Evolutionary conservation across 2,329 filamentous ascomycete species (phyloP), one percentile per base, ranked within the genome.

Genomic region (Aspergillus ochraceus): DNA sequence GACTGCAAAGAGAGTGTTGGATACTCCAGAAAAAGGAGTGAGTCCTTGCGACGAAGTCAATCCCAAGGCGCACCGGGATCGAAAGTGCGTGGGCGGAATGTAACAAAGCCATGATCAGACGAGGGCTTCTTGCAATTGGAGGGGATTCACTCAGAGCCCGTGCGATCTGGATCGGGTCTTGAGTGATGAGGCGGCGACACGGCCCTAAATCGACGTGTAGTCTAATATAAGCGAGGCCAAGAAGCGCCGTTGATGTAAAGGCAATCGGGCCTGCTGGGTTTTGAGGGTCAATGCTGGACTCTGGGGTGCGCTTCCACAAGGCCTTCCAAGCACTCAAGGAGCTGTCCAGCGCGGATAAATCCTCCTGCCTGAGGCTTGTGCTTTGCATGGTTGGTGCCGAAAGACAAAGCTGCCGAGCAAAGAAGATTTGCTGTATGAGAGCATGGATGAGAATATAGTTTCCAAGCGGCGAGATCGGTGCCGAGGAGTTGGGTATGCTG

Each of bases 21-120:
- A 84, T 81, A 42, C 79, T 81, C 83, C 83, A 85, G 66, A 83
- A 81, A 57, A 83, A 80, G 1, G 81, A 83, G 66, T 84, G 81
- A 1, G 79, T 83, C 50, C 76, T 76, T 3, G 82, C 81, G 42
- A 84, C 82, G 54, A 83, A 83, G 53, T 81, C 77, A 53, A 84
- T 79, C 1, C 83, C 83, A 9, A 84, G 74, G 46, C 81, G 76
- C 3, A 84, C 80, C 0, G 81, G 82, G 26, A 85, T 82, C 10
- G 82, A 83, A 9, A 85, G 74, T 12, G 82, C 82, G 59, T 84
- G 82, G 0, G 80, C 80, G n/a, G 81, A 81, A 64, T 85, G 81
- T 3, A 84, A 68, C 2, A 84, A 70, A 3, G 82, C 82, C 64
- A 79, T 81, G 3, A 81, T 80, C 12, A 84, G 72, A 32, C 78